phyloP scores from a whole-genome alignment of 2,329 filamentous ascomycete species.

The Talaromyces funiculosus region DNA sequence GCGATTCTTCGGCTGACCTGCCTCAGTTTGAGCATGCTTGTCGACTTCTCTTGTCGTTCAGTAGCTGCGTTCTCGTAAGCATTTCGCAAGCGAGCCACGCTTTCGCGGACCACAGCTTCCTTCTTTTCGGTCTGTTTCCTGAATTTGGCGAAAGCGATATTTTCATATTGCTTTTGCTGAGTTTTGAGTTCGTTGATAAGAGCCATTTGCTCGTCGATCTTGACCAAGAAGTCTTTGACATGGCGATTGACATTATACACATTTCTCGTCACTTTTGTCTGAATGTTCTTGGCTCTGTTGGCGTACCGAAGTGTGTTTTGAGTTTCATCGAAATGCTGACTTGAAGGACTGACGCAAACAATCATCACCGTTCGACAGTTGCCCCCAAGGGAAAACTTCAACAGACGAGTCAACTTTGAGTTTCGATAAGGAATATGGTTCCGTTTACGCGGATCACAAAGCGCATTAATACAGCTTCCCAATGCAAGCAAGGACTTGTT shows the following conservation, averaged over 20 bases:
- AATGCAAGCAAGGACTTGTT: slow-evolving; percentile 95
- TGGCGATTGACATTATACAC: slow-evolving; percentile 99
- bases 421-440: slow-evolving; percentile 97
- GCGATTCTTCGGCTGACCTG: slow-evolving; percentile 79
- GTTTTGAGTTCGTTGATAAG: slow-evolving; percentile 92
- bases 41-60: slow-evolving; percentile 73
- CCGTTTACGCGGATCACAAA: slow-evolving; percentile 85
- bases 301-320: slow-evolving; percentile 97
- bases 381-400: slow-evolving; percentile 94
- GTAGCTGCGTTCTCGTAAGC: slow-evolving; percentile 75
- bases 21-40: slow-evolving; percentile 73
- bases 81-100: slow-evolving; percentile 68
- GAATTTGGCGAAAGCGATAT: slow-evolving; percentile 77
- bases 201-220: slow-evolving; percentile 98
- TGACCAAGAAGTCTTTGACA: slow-evolving; percentile 98
- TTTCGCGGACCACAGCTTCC: slow-evolving; percentile 68
- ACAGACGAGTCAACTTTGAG: slow-evolving; percentile 87
- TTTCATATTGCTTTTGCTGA: slow-evolving; percentile 85
- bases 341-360: slow-evolving; percentile 94
- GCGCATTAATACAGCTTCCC: slow-evolving; percentile 95
- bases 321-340: slow-evolving; percentile 94
- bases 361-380: slow-evolving; percentile 99
- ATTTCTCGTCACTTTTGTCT: slow-evolving; percentile 98
- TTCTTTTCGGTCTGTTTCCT: slow-evolving; percentile 84
- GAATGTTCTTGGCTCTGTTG: slow-evolving; percentile 97